A percentile compares a stretch with the other conserved stretches of the same genome.
These are phyloP conservation scores for Ramaria rubella DNA, from an alignment of 768 basidiomycete species.

Conservation along the genomic window DNA sequence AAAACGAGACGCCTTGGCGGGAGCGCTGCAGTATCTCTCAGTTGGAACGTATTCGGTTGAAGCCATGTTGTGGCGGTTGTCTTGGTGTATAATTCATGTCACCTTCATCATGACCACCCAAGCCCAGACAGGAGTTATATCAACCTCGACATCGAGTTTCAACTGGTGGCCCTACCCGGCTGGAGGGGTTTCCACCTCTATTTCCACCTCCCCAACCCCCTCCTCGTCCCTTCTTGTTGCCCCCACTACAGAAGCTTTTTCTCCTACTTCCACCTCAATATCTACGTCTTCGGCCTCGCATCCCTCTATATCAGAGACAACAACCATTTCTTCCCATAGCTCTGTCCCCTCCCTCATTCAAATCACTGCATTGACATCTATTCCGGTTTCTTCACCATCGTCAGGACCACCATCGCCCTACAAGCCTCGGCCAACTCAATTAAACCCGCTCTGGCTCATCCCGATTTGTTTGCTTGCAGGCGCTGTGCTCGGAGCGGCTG, in stretches of 20 bases:
- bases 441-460: neutral
- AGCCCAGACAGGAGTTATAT: neutral
- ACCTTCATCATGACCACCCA: neutral
- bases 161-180: neutral
- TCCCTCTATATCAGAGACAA: neutral
- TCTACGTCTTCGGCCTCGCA: neutral
- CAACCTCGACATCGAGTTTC: neutral
- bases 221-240: neutral
- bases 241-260: neutral
- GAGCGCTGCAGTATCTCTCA: neutral
- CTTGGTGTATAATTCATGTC: neutral
- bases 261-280: neutral
- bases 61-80: neutral
- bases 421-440: neutral
- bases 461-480: neutral
- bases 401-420: neutral
- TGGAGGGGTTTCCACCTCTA: neutral
- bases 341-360: neutral
- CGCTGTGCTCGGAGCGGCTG: neutral
- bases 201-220: neutral
- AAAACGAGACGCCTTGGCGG: conserved; percentile 9
- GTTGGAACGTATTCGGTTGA: conserved; percentile 2
- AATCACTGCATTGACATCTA: neutral
- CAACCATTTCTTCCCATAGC: neutral
- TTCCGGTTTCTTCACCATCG: neutral